Evolutionary conservation across 179 eudicot species (phyloP).

Genomic region (Amaranthus tricolor): DNA sequence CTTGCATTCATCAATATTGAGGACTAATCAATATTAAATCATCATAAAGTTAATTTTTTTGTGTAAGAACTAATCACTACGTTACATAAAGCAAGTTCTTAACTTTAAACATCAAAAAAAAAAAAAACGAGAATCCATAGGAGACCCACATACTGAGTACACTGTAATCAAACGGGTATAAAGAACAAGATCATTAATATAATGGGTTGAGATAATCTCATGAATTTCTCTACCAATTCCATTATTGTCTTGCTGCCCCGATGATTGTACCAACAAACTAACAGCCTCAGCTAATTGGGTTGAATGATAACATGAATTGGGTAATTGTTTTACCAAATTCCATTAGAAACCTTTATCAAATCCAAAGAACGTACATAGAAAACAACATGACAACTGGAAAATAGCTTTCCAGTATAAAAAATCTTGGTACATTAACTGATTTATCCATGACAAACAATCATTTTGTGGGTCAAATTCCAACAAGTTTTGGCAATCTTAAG

Average conservation of each 20-base stretch:
- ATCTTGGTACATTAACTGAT: slow-evolving; percentile 43
- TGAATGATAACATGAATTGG: slow-evolving; percentile 8
- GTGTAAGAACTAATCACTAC: slow-evolving; percentile 54
- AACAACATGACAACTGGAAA: slow-evolving; percentile 57
- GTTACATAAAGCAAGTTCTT: slow-evolving; percentile 59
- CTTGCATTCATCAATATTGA: too few species aligned
- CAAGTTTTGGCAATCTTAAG: too few species aligned
- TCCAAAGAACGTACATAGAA: slow-evolving; percentile 49
- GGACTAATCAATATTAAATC: slow-evolving; percentile 38
- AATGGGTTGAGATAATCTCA: slow-evolving; percentile 30
- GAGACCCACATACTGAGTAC: slow-evolving; percentile 53
- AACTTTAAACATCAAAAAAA: slow-evolving; percentile 35
- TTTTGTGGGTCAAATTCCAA: slow-evolving; percentile 58
- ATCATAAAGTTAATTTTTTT: slow-evolving; percentile 42
- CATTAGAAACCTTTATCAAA: slow-evolving; percentile 45
- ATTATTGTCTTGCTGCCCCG: slow-evolving; percentile 42
- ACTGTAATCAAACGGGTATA: slow-evolving; percentile 47
- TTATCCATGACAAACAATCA: slow-evolving; percentile 51
- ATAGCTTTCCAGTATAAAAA: slow-evolving; percentile 59
- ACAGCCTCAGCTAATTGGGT: slow-evolving; percentile 21
- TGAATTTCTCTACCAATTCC: slow-evolving; percentile 39
- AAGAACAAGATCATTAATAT: slow-evolving; percentile 35
- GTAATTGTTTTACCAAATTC: slow-evolving; percentile 42
- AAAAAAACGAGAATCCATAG: slow-evolving; percentile 32
- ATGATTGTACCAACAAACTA: slow-evolving; percentile 38